A percentile compares a stretch with the other conserved stretches of the same genome.
phyloP scores from a whole-genome alignment of 768 basidiomycete genomes.

The Pholiota conissans region DNA sequence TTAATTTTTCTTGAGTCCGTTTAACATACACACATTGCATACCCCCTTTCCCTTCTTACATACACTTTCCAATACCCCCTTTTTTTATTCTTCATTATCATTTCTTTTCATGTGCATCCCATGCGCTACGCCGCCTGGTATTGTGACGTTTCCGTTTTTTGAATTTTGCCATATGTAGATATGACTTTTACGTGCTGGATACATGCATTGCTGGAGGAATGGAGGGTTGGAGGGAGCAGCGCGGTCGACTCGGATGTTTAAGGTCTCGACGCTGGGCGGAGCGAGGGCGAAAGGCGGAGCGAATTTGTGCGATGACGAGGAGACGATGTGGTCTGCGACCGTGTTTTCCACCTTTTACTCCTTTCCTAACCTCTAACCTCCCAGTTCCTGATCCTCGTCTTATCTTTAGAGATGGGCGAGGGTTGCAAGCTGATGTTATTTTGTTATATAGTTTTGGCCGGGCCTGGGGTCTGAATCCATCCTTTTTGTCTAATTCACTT shows the following conservation, averaged over 20 bases:
- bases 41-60: background rate
- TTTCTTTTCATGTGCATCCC: background rate
- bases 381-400: background rate
- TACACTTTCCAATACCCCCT: background rate
- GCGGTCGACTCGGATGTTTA: background rate
- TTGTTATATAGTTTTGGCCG: background rate
- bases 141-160: background rate
- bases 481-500: background rate
- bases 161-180: background rate
- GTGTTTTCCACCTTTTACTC: background rate
- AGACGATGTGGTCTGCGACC: background rate
- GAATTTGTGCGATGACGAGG: background rate
- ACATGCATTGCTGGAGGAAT: background rate
- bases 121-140: background rate
- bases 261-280: background rate
- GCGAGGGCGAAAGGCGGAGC: background rate
- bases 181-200: background rate
- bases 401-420: background rate
- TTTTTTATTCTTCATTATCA: slow-evolving; percentile 1
- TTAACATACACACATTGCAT: background rate
- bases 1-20: background rate
- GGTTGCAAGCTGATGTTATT: no score
- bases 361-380: background rate
- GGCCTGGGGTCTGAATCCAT: background rate
- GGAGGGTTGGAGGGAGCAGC: background rate